These are phyloP conservation scores for Suaeda aralocaspica DNA, from an alignment of 148 eudicot genomes.

Conservation along the genomic window DNA sequence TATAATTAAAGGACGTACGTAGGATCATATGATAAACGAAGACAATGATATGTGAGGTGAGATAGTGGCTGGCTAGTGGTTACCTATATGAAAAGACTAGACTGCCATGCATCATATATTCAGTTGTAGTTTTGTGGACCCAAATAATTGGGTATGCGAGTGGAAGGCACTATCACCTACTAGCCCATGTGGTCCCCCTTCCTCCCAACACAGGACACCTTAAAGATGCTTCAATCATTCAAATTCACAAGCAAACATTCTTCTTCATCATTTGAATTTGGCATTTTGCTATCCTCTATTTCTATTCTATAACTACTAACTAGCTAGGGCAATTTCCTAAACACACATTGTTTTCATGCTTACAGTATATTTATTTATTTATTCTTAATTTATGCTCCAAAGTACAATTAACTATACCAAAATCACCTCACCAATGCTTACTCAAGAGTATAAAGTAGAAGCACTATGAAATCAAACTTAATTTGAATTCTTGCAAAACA, in stretches of 20 bases:
- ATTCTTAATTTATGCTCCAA: too few species aligned
- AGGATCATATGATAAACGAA: neutral
- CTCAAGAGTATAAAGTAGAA: too few species aligned
- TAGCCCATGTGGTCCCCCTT: slow-evolving; percentile 12
- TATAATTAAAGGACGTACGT: too few species aligned
- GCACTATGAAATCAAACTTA: too few species aligned
- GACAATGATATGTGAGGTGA: slow-evolving; percentile 10
- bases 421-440: too few species aligned
- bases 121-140: slow-evolving; percentile 20
- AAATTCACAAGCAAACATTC: slow-evolving; percentile 30
- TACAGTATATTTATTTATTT: too few species aligned
- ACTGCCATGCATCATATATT: slow-evolving; percentile 15
- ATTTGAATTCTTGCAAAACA: too few species aligned
- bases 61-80: slow-evolving; percentile 25
- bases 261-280: slow-evolving; percentile 21
- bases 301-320: too few species aligned
- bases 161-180: slow-evolving; percentile 32
- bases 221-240: slow-evolving; percentile 39
- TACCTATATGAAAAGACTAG: slow-evolving; percentile 22
- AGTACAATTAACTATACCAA: too few species aligned
- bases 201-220: slow-evolving; percentile 4
- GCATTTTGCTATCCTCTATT: slow-evolving; percentile 9
- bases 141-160: slow-evolving; percentile 24
- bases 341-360: slow-evolving; percentile 20
- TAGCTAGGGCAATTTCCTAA: slow-evolving; percentile 8